A percentile compares a stretch with the other conserved stretches of the same genome.
These are phyloP conservation scores for Aspergillus sp. DNA, from an alignment of 2,329 filamentous ascomycete genomes.

Conservation along the genomic window DNA sequence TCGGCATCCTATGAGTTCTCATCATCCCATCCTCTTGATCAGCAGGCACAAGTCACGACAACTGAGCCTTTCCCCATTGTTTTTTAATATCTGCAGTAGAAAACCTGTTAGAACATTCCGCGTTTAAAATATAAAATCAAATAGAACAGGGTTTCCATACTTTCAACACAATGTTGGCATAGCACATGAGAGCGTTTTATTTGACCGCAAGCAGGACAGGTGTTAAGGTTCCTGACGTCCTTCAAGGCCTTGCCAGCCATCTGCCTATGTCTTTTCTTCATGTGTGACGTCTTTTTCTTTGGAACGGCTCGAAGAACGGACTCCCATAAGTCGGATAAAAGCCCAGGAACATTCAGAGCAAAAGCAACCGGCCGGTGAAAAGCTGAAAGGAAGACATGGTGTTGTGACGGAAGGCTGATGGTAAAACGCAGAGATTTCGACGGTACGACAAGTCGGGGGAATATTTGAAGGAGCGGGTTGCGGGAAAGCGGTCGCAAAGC, in stretches of 20 bases:
- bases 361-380: conserved; percentile 62
- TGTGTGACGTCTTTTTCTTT: conserved; percentile 98
- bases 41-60: conserved; percentile 24
- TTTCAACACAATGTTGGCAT: conserved; percentile 81
- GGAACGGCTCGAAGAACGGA: conserved; percentile 88
- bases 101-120: conserved; percentile 4
- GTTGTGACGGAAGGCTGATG: conserved; percentile 35
- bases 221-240: conserved; percentile 83
- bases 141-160: conserved; percentile 52
- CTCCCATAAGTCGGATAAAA: conserved; percentile 88
- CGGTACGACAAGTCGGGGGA: conserved; percentile 23
- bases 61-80: conserved; percentile 43
- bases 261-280: conserved; percentile 88
- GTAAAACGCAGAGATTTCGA: conserved; percentile 18
- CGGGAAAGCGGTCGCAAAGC: conserved; percentile 27
- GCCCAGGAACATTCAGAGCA: conserved; percentile 61
- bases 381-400: conserved; percentile 49
- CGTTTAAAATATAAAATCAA: neutral
- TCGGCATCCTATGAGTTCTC: conserved; percentile 1
- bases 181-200: conserved; percentile 85
- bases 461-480: conserved; percentile 20
- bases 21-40: conserved; percentile 4
- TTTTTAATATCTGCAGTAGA: conserved; percentile 43
- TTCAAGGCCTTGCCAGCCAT: conserved; percentile 94
- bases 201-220: conserved; percentile 84